phyloP scores from a whole-genome alignment of 306 rosid species.

The Glycine tomentella region DNA sequence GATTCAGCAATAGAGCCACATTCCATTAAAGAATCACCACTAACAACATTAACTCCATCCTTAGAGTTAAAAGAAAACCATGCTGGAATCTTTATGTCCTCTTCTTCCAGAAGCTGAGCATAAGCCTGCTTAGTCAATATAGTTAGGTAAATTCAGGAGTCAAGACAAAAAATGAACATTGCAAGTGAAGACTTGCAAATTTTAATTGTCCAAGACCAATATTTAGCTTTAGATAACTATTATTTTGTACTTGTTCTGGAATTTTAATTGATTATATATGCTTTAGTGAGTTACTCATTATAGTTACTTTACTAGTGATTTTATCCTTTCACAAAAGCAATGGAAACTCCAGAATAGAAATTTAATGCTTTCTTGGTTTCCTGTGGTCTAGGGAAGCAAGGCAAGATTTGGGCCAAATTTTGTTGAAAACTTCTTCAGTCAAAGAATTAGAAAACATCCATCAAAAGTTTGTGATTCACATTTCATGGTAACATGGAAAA shows the following conservation, averaged over 20 bases:
- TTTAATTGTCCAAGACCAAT: constrained; percentile 26
- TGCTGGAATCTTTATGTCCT: constrained; percentile 57
- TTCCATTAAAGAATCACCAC: constrained; percentile 61
- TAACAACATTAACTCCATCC: constrained; percentile 65
- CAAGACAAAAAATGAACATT: constrained; percentile 35
- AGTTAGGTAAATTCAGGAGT: constrained; percentile 16
- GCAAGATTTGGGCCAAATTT: constrained; percentile 19
- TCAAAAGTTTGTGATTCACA: background rate
- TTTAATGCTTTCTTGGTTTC: background rate
- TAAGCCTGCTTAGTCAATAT: constrained; percentile 56
- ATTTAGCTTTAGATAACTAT: constrained; percentile 26
- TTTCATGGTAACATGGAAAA: background rate
- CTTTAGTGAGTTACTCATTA: background rate
- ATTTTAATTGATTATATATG: constrained; percentile 17
- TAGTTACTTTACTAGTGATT: background rate
- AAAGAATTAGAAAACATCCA: constrained; percentile 38
- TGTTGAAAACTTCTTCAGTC: background rate
- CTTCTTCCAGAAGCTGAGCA: constrained; percentile 62
- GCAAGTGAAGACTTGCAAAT: constrained; percentile 5
- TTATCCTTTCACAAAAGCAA: constrained; percentile 19
- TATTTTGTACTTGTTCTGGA: background rate
- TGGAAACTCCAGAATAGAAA: constrained; percentile 9
- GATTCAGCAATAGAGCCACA: constrained; percentile 63
- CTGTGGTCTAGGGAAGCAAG: background rate
- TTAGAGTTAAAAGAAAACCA: constrained; percentile 56